These are phyloP conservation scores for Dimargaris cristalligena DNA, from an alignment of 192 early-diverging fungal species.

Conservation along the genomic window DNA sequence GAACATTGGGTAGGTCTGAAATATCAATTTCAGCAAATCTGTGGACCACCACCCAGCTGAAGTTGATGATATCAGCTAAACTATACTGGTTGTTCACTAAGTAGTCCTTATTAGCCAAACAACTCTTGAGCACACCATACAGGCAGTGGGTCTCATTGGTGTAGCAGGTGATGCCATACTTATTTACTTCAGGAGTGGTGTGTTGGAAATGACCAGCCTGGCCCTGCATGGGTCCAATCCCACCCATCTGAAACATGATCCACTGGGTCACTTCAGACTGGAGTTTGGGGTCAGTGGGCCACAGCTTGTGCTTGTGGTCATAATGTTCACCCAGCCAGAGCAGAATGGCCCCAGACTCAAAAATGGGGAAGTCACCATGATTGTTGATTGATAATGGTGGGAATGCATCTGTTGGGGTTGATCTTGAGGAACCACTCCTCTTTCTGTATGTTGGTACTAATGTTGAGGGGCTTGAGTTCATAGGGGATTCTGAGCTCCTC, in stretches of 20 bases:
- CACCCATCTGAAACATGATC: slow-evolving; percentile 32
- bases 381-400: slow-evolving; percentile 33
- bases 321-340: slow-evolving; percentile 35
- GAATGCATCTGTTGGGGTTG: slow-evolving; percentile 34
- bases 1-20: slow-evolving; percentile 22
- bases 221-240: slow-evolving; percentile 30
- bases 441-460: slow-evolving; percentile 29
- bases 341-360: slow-evolving; percentile 41
- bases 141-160: slow-evolving; percentile 30
- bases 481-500: slow-evolving; percentile 34
- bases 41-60: slow-evolving; percentile 20
- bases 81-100: slow-evolving; percentile 22
- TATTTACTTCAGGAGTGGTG: slow-evolving; percentile 31
- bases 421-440: slow-evolving; percentile 30
- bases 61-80: slow-evolving; percentile 35
- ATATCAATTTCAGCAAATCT: slow-evolving; percentile 15
- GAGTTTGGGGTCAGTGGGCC: slow-evolving; percentile 24
- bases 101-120: slow-evolving; percentile 16
- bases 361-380: slow-evolving; percentile 30
- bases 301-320: slow-evolving; percentile 26
- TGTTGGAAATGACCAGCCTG: slow-evolving; percentile 32
- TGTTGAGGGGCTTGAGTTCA: slow-evolving; percentile 18
- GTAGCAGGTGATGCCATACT: slow-evolving; percentile 35
- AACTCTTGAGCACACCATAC: slow-evolving; percentile 21
- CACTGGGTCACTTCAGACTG: slow-evolving; percentile 31